A percentile compares a stretch with the other conserved stretches of the same genome.
Evolutionary conservation across 225 moss, liverwort and hornwort species (phyloP).

Genomic region (Anthoceros angustus): DNA sequence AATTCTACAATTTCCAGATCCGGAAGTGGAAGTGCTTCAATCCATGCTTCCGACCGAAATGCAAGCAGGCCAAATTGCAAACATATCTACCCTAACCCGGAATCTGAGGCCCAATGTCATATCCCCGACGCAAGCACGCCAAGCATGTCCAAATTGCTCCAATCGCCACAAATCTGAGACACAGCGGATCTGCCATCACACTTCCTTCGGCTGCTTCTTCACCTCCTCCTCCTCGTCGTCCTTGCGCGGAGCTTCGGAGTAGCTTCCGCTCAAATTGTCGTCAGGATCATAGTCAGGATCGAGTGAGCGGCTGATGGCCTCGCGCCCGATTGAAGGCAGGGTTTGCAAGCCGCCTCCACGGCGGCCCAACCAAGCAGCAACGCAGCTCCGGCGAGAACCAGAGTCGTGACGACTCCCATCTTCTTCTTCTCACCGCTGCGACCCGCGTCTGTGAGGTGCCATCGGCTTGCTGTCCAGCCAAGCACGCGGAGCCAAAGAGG

Average conservation of each 20-base stretch:
- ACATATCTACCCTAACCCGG: too few relatives aligned
- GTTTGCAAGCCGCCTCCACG: slow-evolving; percentile 83
- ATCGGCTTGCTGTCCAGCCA: background rate
- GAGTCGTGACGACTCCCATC: slow-evolving; percentile 56
- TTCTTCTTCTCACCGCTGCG: background rate
- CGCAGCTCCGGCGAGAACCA: slow-evolving; percentile 37
- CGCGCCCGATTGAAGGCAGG: slow-evolving; percentile 77
- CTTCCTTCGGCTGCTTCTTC: background rate
- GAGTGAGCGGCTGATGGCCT: slow-evolving; percentile 56
- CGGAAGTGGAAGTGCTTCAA: too few relatives aligned
- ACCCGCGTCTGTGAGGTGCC: background rate
- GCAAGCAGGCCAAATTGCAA: too few relatives aligned
- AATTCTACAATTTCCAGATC: too few relatives aligned
- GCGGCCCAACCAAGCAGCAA: slow-evolving; percentile 57
- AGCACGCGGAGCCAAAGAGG: too few relatives aligned
- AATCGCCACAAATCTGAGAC: too few relatives aligned
- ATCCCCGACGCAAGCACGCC: too few relatives aligned
- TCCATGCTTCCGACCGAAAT: too few relatives aligned
- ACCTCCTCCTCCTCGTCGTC: slow-evolving; percentile 16
- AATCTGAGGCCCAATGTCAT: too few relatives aligned
- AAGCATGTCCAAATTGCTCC: too few relatives aligned
- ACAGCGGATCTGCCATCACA: background rate
- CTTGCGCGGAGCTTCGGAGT: slow-evolving; percentile 34
- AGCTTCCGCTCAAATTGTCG: slow-evolving; percentile 39
- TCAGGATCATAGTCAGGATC: slow-evolving; percentile 87